A percentile compares a stretch with the other conserved stretches of the same genome.
Evolutionary conservation across 345 rosid species (phyloP).

Genomic region (Diplotaxis tenuifolia): DNA sequence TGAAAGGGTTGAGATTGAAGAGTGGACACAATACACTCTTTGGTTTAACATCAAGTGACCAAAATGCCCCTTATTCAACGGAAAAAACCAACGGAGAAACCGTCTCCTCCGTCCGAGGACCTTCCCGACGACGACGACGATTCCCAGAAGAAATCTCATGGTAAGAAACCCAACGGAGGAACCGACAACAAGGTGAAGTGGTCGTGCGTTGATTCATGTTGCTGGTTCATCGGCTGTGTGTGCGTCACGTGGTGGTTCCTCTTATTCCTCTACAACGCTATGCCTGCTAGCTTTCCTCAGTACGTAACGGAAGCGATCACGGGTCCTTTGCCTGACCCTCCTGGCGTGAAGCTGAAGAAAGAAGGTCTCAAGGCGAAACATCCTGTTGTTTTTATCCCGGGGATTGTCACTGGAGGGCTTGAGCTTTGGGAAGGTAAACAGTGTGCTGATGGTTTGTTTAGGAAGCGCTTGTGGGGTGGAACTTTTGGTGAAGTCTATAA

Average conservation of each 20-base stretch:
- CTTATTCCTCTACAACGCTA: conserved; percentile 75
- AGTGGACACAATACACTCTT: conserved; percentile 19
- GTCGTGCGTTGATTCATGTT: conserved; percentile 83
- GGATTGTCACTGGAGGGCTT: conserved; percentile 91
- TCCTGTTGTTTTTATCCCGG: conserved; percentile 92
- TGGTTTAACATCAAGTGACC: background rate
- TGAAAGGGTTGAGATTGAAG: background rate
- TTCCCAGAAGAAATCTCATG: conserved; percentile 14
- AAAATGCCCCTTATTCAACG: conserved; percentile 33
- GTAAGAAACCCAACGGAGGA: conserved; percentile 24
- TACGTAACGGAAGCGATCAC: conserved; percentile 90
- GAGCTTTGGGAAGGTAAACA: conserved; percentile 96
- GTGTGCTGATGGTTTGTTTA: conserved; percentile 84
- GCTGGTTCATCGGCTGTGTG: conserved; percentile 84
- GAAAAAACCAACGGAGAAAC: conserved; percentile 33
- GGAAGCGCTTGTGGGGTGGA: conserved; percentile 98
- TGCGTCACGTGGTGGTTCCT: conserved; percentile 88
- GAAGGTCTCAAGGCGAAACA: conserved; percentile 80
- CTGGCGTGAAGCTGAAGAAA: conserved; percentile 77
- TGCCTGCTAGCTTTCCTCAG: conserved; percentile 87
- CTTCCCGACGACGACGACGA: conserved; percentile 11
- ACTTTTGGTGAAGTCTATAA: conserved; percentile 92
- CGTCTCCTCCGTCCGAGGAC: conserved; percentile 3
- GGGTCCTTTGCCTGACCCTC: conserved; percentile 90
- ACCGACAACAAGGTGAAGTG: conserved; percentile 40